Evolutionary conservation across 345 rosid species (phyloP), one percentile per base, ranked within the genome.

Genomic region (Arabis hirsuta): DNA sequence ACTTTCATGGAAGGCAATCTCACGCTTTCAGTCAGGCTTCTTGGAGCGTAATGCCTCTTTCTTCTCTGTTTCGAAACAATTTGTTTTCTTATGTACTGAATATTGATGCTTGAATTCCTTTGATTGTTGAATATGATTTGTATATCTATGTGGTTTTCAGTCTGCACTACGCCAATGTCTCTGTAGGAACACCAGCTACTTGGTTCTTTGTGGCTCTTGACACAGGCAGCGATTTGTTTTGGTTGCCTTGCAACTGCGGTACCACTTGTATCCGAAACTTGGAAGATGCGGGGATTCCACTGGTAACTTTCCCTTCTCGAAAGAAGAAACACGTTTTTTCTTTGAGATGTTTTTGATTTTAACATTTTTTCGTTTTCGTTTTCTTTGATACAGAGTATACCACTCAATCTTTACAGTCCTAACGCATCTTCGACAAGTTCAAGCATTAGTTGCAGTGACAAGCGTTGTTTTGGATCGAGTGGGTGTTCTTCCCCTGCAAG

Each of bases 211-310:
- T 91, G 80, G 97, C 99, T 20, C 74, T 91, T 7, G 97, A 95
- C 77, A 90, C 97, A 1, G 96, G 94, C 41, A 91, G 96, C 51
- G 84, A 88, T 75, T 80, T 91, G 71, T 88, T 95, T 78, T 95
- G 96, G 99, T 71, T 95, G 67, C 97, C 99, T 16, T 95, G 99
- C 27, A 86, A 95, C 60, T 95, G 99, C 53, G 72, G 80, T 19
- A 20, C 44, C 0, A 83, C 73, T 73, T 95, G 99, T 32, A 39
- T 87, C 9, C 77, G 0, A 2, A 74, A 83, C 72, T 44, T 95
- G 80, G 2, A 24, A 36, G 62, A 74, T 1, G 7, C 79, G 19
- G 59, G 74, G 1, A 67, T 54, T 47, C 0, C 80, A 39, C 0
- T 45, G 82, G 97, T 89, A 55, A 44, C 57, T 16, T 55, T 54